A percentile compares a stretch with the other conserved stretches of the same genome.
Evolutionary conservation across 441 rosid species (phyloP).

Genomic region (Euphorbia neoarborescens): DNA sequence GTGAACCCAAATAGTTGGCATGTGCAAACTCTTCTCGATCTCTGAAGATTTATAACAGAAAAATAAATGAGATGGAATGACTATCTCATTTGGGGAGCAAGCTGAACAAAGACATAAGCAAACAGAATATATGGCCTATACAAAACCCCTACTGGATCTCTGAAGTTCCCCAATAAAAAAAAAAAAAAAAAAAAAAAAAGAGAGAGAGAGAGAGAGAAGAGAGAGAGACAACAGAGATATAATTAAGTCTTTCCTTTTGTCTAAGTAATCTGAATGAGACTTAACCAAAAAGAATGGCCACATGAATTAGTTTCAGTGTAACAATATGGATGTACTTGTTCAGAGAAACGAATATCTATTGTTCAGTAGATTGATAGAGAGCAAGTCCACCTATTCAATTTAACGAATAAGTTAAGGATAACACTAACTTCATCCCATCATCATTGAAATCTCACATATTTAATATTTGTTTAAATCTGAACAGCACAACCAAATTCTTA

Average conservation of each 20-base stretch:
- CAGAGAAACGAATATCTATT: neutral
- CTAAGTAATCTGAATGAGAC: neutral
- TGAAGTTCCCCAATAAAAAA: too few species aligned
- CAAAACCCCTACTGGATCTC: neutral
- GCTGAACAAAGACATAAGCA: too few species aligned
- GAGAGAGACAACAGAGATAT: neutral
- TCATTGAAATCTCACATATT: neutral
- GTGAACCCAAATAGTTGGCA: neutral
- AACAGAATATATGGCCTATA: neutral
- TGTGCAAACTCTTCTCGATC: too few species aligned
- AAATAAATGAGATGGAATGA: too few species aligned
- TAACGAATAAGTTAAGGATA: neutral
- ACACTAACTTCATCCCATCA: neutral
- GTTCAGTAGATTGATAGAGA: neutral
- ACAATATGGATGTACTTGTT: neutral
- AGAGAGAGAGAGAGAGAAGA: too few species aligned
- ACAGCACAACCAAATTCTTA: neutral
- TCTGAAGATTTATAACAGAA: too few species aligned
- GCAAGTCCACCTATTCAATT: neutral
- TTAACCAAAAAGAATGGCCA: neutral
- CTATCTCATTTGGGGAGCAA: too few species aligned
- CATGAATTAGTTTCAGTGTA: too few species aligned
- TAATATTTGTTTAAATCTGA: neutral
- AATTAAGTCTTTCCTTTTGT: neutral
- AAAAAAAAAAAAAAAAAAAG: too few species aligned